Base-by-base conservation (phyloP, 495 filamentous ascomycete genomes). In the Bacidia rubella region DNA sequence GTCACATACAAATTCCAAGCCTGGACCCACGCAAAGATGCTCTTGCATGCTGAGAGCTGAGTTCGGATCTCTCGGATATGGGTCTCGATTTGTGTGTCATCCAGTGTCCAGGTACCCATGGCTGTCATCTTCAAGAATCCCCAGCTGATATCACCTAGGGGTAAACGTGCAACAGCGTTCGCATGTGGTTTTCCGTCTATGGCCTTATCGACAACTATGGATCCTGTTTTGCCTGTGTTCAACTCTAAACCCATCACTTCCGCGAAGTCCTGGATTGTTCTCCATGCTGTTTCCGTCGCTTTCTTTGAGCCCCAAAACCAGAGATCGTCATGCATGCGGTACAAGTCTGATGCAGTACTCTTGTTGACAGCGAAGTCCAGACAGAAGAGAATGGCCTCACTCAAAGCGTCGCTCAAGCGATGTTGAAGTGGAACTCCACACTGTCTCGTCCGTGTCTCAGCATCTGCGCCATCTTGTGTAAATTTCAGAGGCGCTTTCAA, bases 291-390 rank as follows among this genome's bases (percentile, higher is more conserved):
- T 5, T 68, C 72, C 4, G 62, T 66, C 0, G 61, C 56, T 5
- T 77, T 72, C 17, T 73, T 64, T 0, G 64, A 62, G 10, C 67
- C 65, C 73, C 70, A 80, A 35, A 80, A 70, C 79, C 79, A 82
- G 44, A 80, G 66, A 50, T 81, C 77, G 51, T 81, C 78, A 54
- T 79, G 70, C 47, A 79, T 74, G 74, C 32, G 80, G 58, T 54
- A 17, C 21, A 73, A 63, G 17, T 61, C 51, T 1, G 76, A 65
- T 5, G 70, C 62, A 0, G 78, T 72, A 0, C 61, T 60, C 39
- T 77, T 70, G 54, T 79, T 80, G 19, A 82, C 70, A 0, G 76
- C 63, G 38, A 74, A 73, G 57, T 83, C 79, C 53, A 82, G 65
- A 53, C 72, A 74, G 62, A 81, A 81, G 1, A 83, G 59, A 7